A percentile compares a stretch with the other conserved stretches of the same genome.
Conservation (phyloP, 768 basidiomycete species). For the Dentipellis fragilis region DNA sequence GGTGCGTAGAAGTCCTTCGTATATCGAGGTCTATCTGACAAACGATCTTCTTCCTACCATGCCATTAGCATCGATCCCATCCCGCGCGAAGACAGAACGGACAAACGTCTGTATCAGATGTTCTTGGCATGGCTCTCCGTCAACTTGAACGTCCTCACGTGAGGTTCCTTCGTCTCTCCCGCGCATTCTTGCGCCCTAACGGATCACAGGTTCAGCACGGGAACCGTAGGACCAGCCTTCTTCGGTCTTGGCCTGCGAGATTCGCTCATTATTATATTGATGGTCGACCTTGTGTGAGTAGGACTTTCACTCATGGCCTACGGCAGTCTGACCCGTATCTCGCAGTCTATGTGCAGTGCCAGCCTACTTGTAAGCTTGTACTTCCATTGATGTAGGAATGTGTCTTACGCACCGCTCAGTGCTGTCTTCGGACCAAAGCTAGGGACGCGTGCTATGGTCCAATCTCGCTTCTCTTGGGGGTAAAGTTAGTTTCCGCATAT, state of each 20-base stretch:
- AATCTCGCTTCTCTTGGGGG: conserved; percentile 45
- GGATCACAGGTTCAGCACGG: conserved; percentile 33
- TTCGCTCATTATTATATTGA: conserved; percentile 28
- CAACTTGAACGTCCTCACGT: conserved; percentile 58
- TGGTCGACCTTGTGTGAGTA: conserved; percentile 36
- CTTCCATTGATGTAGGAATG: not conserved
- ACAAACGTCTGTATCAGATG: conserved; percentile 51
- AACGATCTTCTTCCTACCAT: not conserved
- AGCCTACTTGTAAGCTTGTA: conserved; percentile 26
- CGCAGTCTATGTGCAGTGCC: conserved; percentile 25
- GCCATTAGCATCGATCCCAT: conserved; percentile 43
- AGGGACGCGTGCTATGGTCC: conserved; percentile 48
- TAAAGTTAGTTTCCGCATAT: conserved; percentile 8
- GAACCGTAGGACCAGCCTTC: conserved; percentile 39
- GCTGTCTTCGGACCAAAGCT: conserved; percentile 44
- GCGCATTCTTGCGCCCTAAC: not conserved
- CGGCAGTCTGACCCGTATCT: not conserved
- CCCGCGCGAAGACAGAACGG: conserved; percentile 35
- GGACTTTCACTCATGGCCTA: not conserved
- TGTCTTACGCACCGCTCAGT: conserved; percentile 15
- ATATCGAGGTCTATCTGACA: too few relatives aligned
- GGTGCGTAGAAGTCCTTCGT: conserved; percentile 18
- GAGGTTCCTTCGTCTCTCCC: conserved; percentile 8
- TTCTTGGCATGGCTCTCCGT: conserved; percentile 69
- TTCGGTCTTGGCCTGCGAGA: conserved; percentile 38